These are phyloP conservation scores for Rostrohypoxylon terebratum DNA, from an alignment of 495 filamentous ascomycete genomes.

Conservation along the genomic window DNA sequence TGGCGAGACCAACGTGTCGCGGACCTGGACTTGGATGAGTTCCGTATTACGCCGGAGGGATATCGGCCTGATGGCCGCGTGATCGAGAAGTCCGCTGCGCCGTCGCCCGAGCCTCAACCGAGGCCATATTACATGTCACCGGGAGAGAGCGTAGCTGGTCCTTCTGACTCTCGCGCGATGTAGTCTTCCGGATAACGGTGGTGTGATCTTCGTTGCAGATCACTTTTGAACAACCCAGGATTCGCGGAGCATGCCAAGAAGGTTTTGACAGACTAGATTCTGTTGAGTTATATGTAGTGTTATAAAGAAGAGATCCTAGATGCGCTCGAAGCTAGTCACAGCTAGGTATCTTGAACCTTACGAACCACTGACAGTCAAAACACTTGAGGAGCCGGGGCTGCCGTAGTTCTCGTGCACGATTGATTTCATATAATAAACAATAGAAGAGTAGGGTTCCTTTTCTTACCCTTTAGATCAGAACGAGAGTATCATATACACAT, in stretches of 20 bases:
- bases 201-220: neutral
- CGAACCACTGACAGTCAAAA: neutral
- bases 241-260: neutral
- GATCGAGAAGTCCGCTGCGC: neutral
- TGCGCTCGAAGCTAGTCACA: neutral
- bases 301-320: too few relatives aligned
- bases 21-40: constrained; percentile 1
- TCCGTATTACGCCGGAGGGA: neutral
- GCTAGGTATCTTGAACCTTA: too few relatives aligned
- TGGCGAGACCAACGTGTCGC: neutral
- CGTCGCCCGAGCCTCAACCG: neutral
- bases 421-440: neutral
- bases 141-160: neutral
- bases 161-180: neutral
- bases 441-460: neutral
- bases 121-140: neutral
- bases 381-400: neutral
- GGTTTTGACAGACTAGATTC: neutral
- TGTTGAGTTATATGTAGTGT: neutral
- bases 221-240: too few relatives aligned
- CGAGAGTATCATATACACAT: neutral
- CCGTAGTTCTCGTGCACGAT: too few relatives aligned
- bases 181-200: neutral
- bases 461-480: neutral
- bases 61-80: neutral